These are phyloP conservation scores for Litsea cubeba DNA, from an alignment of 164 flowering plant genomes.

Conservation along the genomic window DNA sequence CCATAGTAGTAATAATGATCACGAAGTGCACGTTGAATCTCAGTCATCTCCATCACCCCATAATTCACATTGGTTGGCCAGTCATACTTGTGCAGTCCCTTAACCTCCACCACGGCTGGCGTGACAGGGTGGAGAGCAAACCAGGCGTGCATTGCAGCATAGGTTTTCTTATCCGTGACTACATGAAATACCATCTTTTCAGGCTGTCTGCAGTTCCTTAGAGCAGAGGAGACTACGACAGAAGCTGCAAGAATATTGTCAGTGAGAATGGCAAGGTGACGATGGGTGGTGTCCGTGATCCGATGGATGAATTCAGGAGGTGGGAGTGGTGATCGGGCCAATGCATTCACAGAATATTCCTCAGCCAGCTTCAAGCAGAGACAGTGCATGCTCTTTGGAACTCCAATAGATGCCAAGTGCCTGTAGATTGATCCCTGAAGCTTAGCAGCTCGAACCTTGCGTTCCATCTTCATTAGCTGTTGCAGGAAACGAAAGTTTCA, in stretches of 20 bases:
- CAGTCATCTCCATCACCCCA: constrained; percentile 43
- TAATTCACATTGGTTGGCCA: constrained; percentile 56
- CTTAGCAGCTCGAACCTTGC: constrained; percentile 39
- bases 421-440: constrained; percentile 46
- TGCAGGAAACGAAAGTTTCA: background rate
- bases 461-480: constrained; percentile 61
- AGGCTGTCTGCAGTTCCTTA: constrained; percentile 38
- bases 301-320: constrained; percentile 49
- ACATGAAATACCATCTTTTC: constrained; percentile 66
- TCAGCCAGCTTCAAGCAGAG: constrained; percentile 59
- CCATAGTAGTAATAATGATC: constrained; percentile 28
- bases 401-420: constrained; percentile 65
- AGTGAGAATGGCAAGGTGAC: constrained; percentile 55
- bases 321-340: constrained; percentile 59
- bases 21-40: constrained; percentile 41
- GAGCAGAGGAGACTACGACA: constrained; percentile 54
- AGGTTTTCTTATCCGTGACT: constrained; percentile 77
- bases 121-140: constrained; percentile 45
- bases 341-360: constrained; percentile 62
- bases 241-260: constrained; percentile 79
- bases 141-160: constrained; percentile 81
- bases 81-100: constrained; percentile 71
- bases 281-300: constrained; percentile 46
- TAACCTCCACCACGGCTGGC: constrained; percentile 63
- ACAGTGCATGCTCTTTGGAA: constrained; percentile 68